Conservation (phyloP, 2,329 filamentous ascomycete genomes). For the Periconia macrospinosa region DNA sequence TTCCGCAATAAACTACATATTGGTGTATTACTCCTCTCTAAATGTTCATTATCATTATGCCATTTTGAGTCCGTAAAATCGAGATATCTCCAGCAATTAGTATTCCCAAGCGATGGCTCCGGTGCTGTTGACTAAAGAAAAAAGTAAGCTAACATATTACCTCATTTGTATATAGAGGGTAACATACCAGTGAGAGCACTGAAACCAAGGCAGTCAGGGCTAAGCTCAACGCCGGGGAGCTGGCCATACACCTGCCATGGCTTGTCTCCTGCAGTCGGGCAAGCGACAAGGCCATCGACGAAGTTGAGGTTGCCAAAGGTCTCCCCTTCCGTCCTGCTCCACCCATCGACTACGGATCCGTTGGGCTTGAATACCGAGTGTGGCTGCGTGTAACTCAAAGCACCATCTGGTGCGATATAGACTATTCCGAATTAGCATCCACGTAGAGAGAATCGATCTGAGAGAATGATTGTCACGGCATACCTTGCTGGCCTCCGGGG, state of each 20-base stretch:
- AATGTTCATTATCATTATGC: not conserved
- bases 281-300: slow-evolving; percentile 37
- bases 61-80: not conserved
- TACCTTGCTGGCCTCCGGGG: slow-evolving; percentile 62
- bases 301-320: slow-evolving; percentile 31
- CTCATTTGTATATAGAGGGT: not conserved
- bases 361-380: slow-evolving; percentile 57
- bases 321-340: slow-evolving; percentile 41
- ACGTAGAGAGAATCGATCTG: not conserved
- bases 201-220: slow-evolving; percentile 38
- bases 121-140: slow-evolving; percentile 20
- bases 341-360: slow-evolving; percentile 56
- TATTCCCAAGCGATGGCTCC: slow-evolving; percentile 41
- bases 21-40: not conserved
- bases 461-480: not conserved
- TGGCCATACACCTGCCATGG: slow-evolving; percentile 41
- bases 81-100: slow-evolving; percentile 13
- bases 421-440: slow-evolving; percentile 32
- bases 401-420: slow-evolving; percentile 59
- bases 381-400: slow-evolving; percentile 58
- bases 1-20: slow-evolving; percentile 10
- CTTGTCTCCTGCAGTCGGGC: slow-evolving; percentile 24
- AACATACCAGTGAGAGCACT: slow-evolving; percentile 34
- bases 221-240: slow-evolving; percentile 19
- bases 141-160: slow-evolving; percentile 8